A percentile compares a stretch with the other conserved stretches of the same genome.
phyloP scores from a whole-genome alignment of 2,329 filamentous ascomycete species.

The Tricladium varicosporioides region DNA sequence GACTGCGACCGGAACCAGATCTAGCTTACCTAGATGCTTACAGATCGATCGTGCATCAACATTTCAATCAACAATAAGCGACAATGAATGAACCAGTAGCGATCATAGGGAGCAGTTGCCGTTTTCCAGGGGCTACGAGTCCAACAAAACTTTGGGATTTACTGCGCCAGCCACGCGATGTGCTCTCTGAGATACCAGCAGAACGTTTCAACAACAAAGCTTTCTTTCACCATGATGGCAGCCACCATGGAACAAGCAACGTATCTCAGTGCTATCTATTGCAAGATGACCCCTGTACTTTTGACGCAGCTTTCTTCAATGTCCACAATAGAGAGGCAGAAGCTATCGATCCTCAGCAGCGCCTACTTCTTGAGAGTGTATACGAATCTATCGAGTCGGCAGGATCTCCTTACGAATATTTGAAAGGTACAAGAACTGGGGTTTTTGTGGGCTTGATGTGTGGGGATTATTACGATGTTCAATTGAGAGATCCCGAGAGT shows the following conservation, averaged over 20 bases:
- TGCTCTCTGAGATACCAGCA: conserved; percentile 40
- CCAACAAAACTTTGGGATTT: conserved; percentile 49
- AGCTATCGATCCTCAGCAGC: conserved; percentile 26
- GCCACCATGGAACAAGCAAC: conserved; percentile 31
- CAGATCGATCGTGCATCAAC: neutral
- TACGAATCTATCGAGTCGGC: conserved; percentile 31
- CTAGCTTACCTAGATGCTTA: too few species aligned
- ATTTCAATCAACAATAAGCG: neutral
- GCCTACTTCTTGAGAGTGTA: conserved; percentile 28
- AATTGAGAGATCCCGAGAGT: conserved; percentile 36
- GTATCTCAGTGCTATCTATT: conserved; percentile 33
- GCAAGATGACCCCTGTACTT: conserved; percentile 34
- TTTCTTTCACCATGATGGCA: conserved; percentile 51
- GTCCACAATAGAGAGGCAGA: conserved; percentile 29
- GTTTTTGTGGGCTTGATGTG: conserved; percentile 37
- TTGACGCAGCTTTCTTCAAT: conserved; percentile 39
- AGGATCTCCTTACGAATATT: conserved; percentile 18
- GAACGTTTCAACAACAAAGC: conserved; percentile 47
- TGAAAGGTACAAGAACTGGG: conserved; percentile 21
- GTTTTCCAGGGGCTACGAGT: conserved; percentile 40
- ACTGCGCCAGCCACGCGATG: conserved; percentile 43
- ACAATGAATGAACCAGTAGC: conserved; percentile 27
- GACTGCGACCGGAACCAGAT: too few species aligned
- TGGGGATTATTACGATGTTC: conserved; percentile 23
- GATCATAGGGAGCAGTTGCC: conserved; percentile 39